These are phyloP conservation scores for Solanum paucissectum DNA, from an alignment of 257 asterid genomes.

Conservation along the genomic window DNA sequence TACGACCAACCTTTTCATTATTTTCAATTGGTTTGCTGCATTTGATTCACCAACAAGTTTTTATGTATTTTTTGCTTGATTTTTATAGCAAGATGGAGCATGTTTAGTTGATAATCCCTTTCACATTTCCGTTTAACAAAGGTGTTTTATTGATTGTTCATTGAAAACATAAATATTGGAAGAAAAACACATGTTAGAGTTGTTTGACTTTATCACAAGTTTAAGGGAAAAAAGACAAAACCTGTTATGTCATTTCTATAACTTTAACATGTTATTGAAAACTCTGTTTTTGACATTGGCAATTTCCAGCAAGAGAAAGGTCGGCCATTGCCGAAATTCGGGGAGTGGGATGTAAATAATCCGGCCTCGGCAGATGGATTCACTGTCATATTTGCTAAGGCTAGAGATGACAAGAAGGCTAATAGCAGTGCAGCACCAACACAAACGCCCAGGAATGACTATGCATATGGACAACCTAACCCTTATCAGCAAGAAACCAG, in stretches of 20 bases:
- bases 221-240: neutral
- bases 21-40: neutral
- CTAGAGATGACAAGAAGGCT: conserved; percentile 39
- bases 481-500: neutral
- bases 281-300: neutral
- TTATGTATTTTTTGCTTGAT: neutral
- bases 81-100: neutral
- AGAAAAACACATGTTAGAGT: neutral
- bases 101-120: neutral
- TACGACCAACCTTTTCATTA: neutral
- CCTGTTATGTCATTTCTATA: neutral
- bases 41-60: neutral
- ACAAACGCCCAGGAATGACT: neutral
- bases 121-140: neutral
- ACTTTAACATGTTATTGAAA: neutral
- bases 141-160: neutral
- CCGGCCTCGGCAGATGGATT: conserved; percentile 45
- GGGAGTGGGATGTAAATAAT: conserved; percentile 43
- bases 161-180: neutral
- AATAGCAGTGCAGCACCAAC: conserved; percentile 8
- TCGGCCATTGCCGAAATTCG: conserved; percentile 39
- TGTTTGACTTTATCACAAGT: neutral
- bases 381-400: conserved; percentile 40
- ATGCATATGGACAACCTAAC: neutral
- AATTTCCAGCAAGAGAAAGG: conserved; percentile 17